Base-by-base conservation (phyloP, 768 basidiomycete species). In the Lentinula aciculospora region DNA sequence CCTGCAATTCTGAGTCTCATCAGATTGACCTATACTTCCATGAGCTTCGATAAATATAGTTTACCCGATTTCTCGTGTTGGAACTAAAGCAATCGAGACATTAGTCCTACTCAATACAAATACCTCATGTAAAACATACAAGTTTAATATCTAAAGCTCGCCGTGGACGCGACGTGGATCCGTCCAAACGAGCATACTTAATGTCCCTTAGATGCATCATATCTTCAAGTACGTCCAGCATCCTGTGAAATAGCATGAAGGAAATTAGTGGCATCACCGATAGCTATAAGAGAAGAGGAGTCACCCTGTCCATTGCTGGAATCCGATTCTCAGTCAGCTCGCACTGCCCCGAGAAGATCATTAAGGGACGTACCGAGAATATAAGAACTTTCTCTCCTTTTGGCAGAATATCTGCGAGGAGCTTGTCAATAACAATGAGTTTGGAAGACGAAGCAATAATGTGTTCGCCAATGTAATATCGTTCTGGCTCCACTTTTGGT, bases 141-240 rank as follows among this genome's bases (percentile, higher is more conserved):
- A 86, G 67, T 57, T 72, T 81, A 39, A 86, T 85, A 63, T 84
- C 82, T 37, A 86, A 64, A 1, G 75, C 71, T 28, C 84, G 80
- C 19, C 84, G 76, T 4, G 85, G 77, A 5, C 85, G 75, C 10
- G 68, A 63, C 7, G 81, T 82, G 0, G 61, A 59, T 10, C 87
- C 86, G 65, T 88, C 84, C 21, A 88, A 69, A 28, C 82, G 81
- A 44, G 82, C 82, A 66, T 80, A 87, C 29, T 77, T 72, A 66
- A 85, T 84, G 2, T 65, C 64, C n/a, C 86, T 77, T 49, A 85
- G 71, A 12, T 71, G 71, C 74, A 88, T 76, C 67, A 82, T 85
- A 60, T 90, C 88, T 63, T 88, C 85, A 3, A 89, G 66, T 36
- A 86, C 64, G 59, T 88, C 83, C 57, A 90, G 77, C 81, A 89